Conservation (phyloP, 2,329 filamentous ascomycete species). For the Ophiocordyceps unilateralis region DNA sequence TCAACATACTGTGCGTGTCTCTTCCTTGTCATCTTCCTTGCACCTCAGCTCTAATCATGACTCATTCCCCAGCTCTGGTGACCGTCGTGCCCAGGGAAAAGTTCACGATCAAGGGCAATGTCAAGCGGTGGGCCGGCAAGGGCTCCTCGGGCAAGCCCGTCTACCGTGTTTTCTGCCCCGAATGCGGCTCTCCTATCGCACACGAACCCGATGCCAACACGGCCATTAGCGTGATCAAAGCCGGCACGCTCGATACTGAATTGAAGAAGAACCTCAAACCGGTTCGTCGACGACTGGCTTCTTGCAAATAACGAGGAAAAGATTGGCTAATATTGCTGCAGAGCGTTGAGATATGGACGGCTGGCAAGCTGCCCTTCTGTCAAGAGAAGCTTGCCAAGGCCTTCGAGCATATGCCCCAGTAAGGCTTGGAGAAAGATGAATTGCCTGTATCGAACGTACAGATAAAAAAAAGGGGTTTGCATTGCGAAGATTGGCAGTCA, state of each 20-base stretch:
- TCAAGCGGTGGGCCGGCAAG: constrained; percentile 45
- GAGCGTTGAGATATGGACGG: constrained; percentile 55
- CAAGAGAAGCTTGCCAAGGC: constrained; percentile 45
- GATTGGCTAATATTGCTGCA: constrained; percentile 8
- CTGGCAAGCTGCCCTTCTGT: constrained; percentile 52
- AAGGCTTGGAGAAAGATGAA: constrained; percentile 9
- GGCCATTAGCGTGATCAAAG: constrained; percentile 48
- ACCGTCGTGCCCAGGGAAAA: constrained; percentile 49
- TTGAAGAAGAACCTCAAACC: constrained; percentile 54
- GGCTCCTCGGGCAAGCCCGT: constrained; percentile 45
- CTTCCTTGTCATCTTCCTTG: neutral
- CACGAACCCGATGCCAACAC: constrained; percentile 56
- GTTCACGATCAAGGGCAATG: constrained; percentile 42
- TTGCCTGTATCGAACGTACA: neutral
- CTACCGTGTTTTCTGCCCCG: constrained; percentile 51
- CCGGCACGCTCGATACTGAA: constrained; percentile 41
- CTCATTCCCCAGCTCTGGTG: constrained; percentile 36
- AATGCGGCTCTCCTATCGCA: constrained; percentile 53
- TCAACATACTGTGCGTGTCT: constrained; percentile 45
- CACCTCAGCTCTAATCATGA: neutral
- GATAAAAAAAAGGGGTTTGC: neutral
- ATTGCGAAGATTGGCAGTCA: neutral
- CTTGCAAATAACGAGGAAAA: neutral
- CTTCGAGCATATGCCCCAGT: constrained; percentile 47
- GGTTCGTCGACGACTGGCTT: constrained; percentile 17